These are phyloP conservation scores for Schizothecium vesticola DNA, from an alignment of 495 filamentous ascomycete genomes.

Conservation along the genomic window DNA sequence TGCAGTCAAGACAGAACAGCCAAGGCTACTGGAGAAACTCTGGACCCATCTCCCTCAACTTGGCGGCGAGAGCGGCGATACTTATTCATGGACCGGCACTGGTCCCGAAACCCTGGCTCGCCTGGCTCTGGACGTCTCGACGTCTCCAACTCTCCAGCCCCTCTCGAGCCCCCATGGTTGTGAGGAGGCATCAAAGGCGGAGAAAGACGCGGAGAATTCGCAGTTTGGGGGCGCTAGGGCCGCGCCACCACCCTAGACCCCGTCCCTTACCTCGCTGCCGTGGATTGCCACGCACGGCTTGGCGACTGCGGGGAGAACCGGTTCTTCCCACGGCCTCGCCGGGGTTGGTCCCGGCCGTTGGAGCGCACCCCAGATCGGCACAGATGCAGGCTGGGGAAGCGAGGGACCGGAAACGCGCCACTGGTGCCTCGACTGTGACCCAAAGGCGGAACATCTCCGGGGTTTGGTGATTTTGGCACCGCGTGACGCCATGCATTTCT, in stretches of 20 bases:
- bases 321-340: not conserved
- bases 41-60: not conserved
- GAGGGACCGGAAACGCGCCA: not conserved
- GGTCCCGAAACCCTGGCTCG: not conserved
- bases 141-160: not conserved
- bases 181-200: not conserved
- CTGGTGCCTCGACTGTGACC: slow-evolving; percentile 1
- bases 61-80: not conserved
- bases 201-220: not conserved
- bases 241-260: not conserved
- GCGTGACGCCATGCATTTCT: slow-evolving; percentile 15
- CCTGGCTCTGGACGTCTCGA: not conserved
- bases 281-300: not conserved
- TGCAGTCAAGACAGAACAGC: not conserved
- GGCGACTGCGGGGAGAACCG: not conserved
- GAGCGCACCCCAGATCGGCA: not conserved
- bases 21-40: not conserved
- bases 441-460: slow-evolving; percentile 7
- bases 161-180: not conserved
- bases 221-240: not conserved
- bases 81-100: not conserved
- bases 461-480: slow-evolving; percentile 7
- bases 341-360: not conserved
- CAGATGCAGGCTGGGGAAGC: not conserved
- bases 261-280: not conserved